Evolutionary conservation across 1,284 basidiomycete genomes (phyloP), one percentile per base, ranked within the genome.

Genomic region (Coniferiporia weirii): DNA sequence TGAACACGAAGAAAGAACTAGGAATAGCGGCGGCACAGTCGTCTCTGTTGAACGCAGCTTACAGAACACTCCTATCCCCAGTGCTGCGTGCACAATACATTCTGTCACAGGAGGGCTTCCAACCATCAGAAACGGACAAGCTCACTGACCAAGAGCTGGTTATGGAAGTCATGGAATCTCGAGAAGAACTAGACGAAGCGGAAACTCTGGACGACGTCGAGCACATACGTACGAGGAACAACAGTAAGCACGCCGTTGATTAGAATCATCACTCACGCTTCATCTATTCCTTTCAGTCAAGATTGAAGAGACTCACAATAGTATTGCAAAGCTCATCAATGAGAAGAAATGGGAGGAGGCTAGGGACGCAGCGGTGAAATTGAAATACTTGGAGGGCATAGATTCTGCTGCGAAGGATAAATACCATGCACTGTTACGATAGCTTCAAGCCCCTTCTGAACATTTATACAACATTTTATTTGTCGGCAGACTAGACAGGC

Each of bases 321-420:
- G 75, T 32, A 73, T 95, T 38, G 75, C 80, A 57, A 63, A 61
- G 0, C 73, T 84, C 1, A 83, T 93, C 9, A 78, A 72, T 0
- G 63, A 69, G 17, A 71, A 76, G 34, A 77, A 88, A 53, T 87
- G 91, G 80, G 67, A 70, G 6, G 67, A 71, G 1, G 86, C 83
- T 0, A 86, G 84, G 68, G 69, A 71, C 15, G 80, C 81, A 9
- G 81, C 88, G 12, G 81, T 93, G 27, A 79, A 86, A 66, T 77
- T 96, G 27, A 84, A 85, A 66, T 97, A 95, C 69, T 73, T 92
- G 69, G 75, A 84, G 55, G 84, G 87, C n/a, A 84, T 95, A 20
- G 79, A 83, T 44, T 73, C 78, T 10, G 92, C 93, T 5, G 87
- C 84, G 4, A 78, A 76, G 61, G 78, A 78, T 12, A 57, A 55